Evolutionary conservation across 768 basidiomycete species (phyloP).

Genomic region (Lactifluus volemus): DNA sequence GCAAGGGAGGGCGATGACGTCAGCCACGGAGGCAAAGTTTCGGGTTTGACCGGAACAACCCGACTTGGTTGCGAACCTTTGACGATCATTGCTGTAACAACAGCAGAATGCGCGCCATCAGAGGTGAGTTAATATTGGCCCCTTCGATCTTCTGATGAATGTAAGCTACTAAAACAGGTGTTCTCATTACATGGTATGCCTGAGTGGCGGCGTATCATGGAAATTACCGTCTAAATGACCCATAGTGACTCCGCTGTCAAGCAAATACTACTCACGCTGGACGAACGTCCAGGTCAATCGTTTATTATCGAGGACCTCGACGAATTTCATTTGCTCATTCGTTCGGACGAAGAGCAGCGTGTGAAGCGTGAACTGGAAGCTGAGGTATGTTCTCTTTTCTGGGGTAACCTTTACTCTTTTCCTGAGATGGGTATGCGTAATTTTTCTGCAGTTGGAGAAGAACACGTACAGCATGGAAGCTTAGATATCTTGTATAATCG

Average conservation of each 20-base stretch:
- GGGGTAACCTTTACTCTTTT: background rate
- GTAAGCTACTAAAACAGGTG: constrained; percentile 34
- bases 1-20: background rate
- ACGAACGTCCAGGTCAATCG: constrained; percentile 49
- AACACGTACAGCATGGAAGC: constrained; percentile 71
- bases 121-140: background rate
- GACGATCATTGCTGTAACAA: too few species aligned
- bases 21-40: background rate
- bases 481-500: constrained; percentile 1
- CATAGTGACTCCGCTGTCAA: constrained; percentile 81
- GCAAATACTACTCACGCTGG: constrained; percentile 75
- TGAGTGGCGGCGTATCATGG: background rate
- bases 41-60: too few species aligned
- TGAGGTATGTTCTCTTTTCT: constrained; percentile 43
- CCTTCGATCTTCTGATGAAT: background rate
- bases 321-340: constrained; percentile 75
- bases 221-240: background rate
- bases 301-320: constrained; percentile 88
- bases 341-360: constrained; percentile 70
- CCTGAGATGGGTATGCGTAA: background rate
- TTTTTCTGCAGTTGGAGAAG: constrained; percentile 56
- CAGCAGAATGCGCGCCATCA: constrained; percentile 10
- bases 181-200: constrained; percentile 58
- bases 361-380: constrained; percentile 64
- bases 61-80: too few species aligned